Base-by-base conservation (phyloP, 1,139 yeast genomes). In the Sugiyamaella xylanicola region DNA sequence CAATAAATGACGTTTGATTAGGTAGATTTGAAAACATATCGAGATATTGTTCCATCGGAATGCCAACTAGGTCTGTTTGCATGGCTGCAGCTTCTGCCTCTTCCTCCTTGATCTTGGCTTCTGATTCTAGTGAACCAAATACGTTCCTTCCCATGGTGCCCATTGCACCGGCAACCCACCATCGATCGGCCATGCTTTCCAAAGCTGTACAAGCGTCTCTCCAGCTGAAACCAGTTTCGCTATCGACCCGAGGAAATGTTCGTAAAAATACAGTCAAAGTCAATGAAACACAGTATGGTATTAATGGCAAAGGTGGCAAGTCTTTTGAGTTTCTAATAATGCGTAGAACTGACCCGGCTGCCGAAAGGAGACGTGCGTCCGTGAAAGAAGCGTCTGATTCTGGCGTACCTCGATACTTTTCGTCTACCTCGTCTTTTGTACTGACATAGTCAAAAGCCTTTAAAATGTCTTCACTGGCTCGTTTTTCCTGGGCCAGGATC, bases 151-250 rank as follows among this genome's bases (percentile, higher is more conserved):
- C 74, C 73, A 71, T 70, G 37, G 67, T 63, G 15, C 72, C 69
- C 74, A 71, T 71, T 25, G 73, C 74, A 22, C 70, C 72, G 1
- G 73, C 72, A 2, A 71, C 71, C 74, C 74, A 71, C 74, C 74
- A 71, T 37, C 66, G 61, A 41, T 61, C 65, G 1, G 72, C 66
- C 65, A 71, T 57, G 21, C 54, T 48, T 45, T 69, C 71, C 43
- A 71, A 63, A 32, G 67, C 49, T 13, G 55, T 49, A 49, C 72
- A 68, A 44, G 68, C 59, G 32, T 70, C 69, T 32, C 61, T 56
- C 72, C 72, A 70, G 21, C 58, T 57, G 49, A 58, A 61, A 7
- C 69, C 69, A 1, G 70, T 64, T 40, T 62, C 62, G 20, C 67
- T 61, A 27, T 65, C 72, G 1, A 54, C 55, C n/a, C 63, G 59